These are phyloP conservation scores for Shiraia bambusicola DNA, from an alignment of 2,329 filamentous ascomycete species.

Conservation along the genomic window DNA sequence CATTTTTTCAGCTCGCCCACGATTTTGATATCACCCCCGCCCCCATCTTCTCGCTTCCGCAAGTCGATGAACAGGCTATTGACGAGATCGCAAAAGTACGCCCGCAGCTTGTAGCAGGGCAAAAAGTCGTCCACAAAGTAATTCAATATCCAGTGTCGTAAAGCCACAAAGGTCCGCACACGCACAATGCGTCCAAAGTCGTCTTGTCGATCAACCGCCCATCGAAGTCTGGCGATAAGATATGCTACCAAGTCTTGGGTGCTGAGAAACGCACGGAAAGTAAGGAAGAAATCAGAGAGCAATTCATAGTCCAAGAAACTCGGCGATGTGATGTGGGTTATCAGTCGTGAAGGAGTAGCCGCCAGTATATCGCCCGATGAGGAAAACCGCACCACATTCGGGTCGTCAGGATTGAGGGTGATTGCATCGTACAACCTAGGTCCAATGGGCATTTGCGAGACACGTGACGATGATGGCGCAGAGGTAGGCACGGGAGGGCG, in stretches of 20 bases:
- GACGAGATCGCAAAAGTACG: conserved; percentile 76
- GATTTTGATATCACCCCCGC: conserved; percentile 75
- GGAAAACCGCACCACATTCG: conserved; percentile 79
- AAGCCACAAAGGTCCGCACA: conserved; percentile 90
- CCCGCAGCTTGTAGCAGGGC: conserved; percentile 69
- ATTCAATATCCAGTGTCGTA: conserved; percentile 96
- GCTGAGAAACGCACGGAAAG: conserved; percentile 84
- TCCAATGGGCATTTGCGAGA: conserved; percentile 41
- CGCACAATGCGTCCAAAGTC: conserved; percentile 91
- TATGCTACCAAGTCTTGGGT: conserved; percentile 75
- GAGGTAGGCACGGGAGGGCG: conserved; percentile 36
- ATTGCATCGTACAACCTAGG: conserved; percentile 81
- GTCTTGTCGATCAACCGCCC: conserved; percentile 78
- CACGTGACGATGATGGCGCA: conserved; percentile 37
- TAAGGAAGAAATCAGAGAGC: conserved; percentile 96
- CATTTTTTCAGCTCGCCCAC: conserved; percentile 94
- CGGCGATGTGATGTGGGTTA: conserved; percentile 95
- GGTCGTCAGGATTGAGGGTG: conserved; percentile 79
- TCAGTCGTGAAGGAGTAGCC: conserved; percentile 84
- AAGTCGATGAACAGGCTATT: conserved; percentile 63
- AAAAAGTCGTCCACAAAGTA: conserved; percentile 97
- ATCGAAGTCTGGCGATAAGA: conserved; percentile 79
- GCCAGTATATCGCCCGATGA: conserved; percentile 75
- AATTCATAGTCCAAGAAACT: conserved; percentile 96
- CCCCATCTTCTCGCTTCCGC: conserved; percentile 53